These are phyloP conservation scores for Pulveroboletus sp. DNA, from an alignment of 768 basidiomycete genomes.

Conservation along the genomic window DNA sequence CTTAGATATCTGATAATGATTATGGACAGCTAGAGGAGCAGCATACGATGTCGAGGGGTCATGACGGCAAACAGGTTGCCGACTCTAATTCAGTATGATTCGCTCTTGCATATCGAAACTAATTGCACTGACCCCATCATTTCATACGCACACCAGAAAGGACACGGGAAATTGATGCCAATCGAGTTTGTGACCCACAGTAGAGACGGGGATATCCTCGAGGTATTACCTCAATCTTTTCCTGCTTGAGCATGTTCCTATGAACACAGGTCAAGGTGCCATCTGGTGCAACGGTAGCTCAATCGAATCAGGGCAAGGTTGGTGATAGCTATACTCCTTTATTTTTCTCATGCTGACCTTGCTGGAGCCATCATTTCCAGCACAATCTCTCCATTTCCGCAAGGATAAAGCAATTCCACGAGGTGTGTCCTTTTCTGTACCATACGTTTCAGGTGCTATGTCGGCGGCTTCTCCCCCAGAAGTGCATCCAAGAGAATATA, in stretches of 20 bases:
- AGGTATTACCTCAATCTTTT: too few species aligned
- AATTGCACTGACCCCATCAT: background rate
- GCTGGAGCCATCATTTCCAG: background rate
- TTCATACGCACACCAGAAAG: background rate
- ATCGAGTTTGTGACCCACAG: too few species aligned
- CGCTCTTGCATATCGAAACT: too few species aligned
- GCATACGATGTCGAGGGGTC: too few species aligned
- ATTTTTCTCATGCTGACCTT: background rate
- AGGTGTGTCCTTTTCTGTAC: background rate
- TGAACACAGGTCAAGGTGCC: background rate
- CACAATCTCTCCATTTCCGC: background rate
- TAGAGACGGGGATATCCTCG: background rate
- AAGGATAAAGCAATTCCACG: background rate
- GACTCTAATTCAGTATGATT: background rate
- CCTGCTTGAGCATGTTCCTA: background rate
- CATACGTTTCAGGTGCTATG: background rate
- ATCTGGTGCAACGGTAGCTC: background rate
- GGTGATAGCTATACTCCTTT: background rate
- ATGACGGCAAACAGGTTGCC: too few species aligned
- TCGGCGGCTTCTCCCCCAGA: background rate
- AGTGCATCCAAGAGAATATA: background rate
- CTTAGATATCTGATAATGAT: too few species aligned
- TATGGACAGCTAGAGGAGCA: too few species aligned
- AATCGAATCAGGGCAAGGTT: background rate
- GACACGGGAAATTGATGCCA: background rate